These are phyloP conservation scores for Suillus subaureus DNA, from an alignment of 768 basidiomycete genomes.

Conservation along the genomic window DNA sequence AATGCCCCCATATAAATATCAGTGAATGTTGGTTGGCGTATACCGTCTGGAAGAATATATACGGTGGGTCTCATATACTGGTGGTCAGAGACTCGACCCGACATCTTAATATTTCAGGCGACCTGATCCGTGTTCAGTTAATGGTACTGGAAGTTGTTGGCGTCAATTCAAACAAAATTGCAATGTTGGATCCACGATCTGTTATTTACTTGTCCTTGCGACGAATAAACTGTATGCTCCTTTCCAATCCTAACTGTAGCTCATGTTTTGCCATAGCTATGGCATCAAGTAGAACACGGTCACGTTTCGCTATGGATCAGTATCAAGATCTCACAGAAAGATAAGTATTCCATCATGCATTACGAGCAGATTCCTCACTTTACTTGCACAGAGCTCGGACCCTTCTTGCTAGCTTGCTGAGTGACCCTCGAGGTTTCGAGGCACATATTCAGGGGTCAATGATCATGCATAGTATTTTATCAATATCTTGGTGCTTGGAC, in stretches of 20 bases:
- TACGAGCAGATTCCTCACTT: constrained; percentile 13
- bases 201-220: constrained; percentile 4
- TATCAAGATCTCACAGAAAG: constrained; percentile 20
- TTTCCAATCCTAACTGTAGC: neutral
- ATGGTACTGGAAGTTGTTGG: constrained; percentile 6
- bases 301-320: constrained; percentile 21
- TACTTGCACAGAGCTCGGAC: constrained; percentile 10
- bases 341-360: constrained; percentile 16
- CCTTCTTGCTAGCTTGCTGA: constrained; percentile 17
- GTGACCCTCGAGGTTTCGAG: constrained; percentile 18
- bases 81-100: no score
- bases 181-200: constrained; percentile 9
- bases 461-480: neutral
- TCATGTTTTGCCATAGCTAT: constrained; percentile 18
- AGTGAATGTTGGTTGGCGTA: constrained; percentile 35
- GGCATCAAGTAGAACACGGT: constrained; percentile 26
- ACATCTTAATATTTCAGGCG: neutral
- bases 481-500: neutral
- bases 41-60: constrained; percentile 30
- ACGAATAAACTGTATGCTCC: constrained; percentile 1
- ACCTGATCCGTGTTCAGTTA: neutral
- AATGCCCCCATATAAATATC: constrained; percentile 27
- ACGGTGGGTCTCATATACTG: constrained; percentile 25
- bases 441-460: constrained; percentile 22
- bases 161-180: constrained; percentile 11